A percentile compares a stretch with the other conserved stretches of the same genome.
These are phyloP conservation scores for Pichia sp. DNA, from an alignment of 1,139 yeast species.

Conservation along the genomic window DNA sequence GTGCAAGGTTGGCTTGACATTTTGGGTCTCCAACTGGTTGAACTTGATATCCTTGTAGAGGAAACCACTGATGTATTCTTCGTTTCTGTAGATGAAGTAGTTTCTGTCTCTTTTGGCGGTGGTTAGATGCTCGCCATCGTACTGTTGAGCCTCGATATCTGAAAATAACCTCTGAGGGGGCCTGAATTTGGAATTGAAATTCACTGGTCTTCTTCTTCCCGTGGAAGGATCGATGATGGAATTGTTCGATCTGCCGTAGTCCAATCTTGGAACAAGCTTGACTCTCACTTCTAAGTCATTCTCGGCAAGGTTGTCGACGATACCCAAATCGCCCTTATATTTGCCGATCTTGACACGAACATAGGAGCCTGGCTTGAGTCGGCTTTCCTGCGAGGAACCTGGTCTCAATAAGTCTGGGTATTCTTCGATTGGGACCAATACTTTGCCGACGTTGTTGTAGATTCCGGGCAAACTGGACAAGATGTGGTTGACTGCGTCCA, in stretches of 20 bases:
- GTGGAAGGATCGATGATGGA: slow-evolving; percentile 42
- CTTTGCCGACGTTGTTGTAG: slow-evolving; percentile 48
- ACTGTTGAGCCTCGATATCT: slow-evolving; percentile 58
- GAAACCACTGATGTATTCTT: slow-evolving; percentile 86
- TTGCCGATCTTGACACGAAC: slow-evolving; percentile 88
- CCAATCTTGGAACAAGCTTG: slow-evolving; percentile 87
- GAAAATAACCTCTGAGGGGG: slow-evolving; percentile 85
- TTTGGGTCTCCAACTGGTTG: slow-evolving; percentile 74
- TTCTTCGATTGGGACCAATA: slow-evolving; percentile 91
- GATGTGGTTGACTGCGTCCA: slow-evolving; percentile 87
- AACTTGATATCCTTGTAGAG: slow-evolving; percentile 81
- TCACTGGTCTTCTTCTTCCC: slow-evolving; percentile 41
- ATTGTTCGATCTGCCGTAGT: slow-evolving; percentile 65
- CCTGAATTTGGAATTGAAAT: slow-evolving; percentile 50
- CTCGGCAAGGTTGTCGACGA: slow-evolving; percentile 89
- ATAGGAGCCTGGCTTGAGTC: slow-evolving; percentile 85
- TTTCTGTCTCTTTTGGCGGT: slow-evolving; percentile 66
- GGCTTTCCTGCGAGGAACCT: slow-evolving; percentile 81
- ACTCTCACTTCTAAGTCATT: slow-evolving; percentile 92
- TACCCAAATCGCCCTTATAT: slow-evolving; percentile 88
- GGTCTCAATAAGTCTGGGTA: slow-evolving; percentile 91
- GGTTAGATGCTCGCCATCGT: slow-evolving; percentile 50
- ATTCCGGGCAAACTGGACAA: slow-evolving; percentile 86
- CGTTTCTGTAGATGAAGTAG: slow-evolving; percentile 72
- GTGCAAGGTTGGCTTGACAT: slow-evolving; percentile 81